Evolutionary conservation across 75 land plant species (phyloP).

Genomic region (Larix kaempferi): DNA sequence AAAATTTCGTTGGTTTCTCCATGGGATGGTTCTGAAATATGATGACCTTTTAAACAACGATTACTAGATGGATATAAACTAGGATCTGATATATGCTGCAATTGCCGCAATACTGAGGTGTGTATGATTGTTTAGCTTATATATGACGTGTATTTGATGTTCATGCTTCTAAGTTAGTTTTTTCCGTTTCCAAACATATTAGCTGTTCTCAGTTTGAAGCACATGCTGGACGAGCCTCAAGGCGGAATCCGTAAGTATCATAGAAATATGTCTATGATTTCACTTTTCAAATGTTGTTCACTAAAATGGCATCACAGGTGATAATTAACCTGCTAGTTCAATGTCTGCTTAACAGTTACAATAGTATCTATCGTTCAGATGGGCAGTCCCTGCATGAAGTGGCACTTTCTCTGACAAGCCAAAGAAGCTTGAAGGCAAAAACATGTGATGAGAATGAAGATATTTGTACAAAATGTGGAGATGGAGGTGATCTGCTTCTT

Average conservation of each 20-base stretch:
- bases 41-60: slow-evolving; percentile 34
- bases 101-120: slow-evolving; percentile 71
- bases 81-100: slow-evolving; percentile 74
- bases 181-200: slow-evolving; percentile 44
- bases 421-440: slow-evolving; percentile 15
- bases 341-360: slow-evolving; percentile 51
- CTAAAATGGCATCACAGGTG: background rate
- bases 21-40: background rate
- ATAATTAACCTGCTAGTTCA: background rate
- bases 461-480: slow-evolving; percentile 71
- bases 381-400: slow-evolving; percentile 77
- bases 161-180: slow-evolving; percentile 2
- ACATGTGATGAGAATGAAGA: slow-evolving; percentile 53
- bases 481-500: slow-evolving; percentile 58
- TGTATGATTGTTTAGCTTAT: background rate
- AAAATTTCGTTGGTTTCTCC: background rate
- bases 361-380: slow-evolving; percentile 73
- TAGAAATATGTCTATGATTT: background rate
- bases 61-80: slow-evolving; percentile 74
- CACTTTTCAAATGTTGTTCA: background rate
- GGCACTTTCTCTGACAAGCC: slow-evolving; percentile 50
- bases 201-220: slow-evolving; percentile 93
- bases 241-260: slow-evolving; percentile 88
- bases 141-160: background rate
- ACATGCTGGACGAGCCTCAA: slow-evolving; percentile 90